Percentiles rank a stretch among this genome's conserved stretches.
Evolutionary conservation across 2,329 filamentous ascomycete species (phyloP).

Genomic region (Pseudogymnoascus destructans): DNA sequence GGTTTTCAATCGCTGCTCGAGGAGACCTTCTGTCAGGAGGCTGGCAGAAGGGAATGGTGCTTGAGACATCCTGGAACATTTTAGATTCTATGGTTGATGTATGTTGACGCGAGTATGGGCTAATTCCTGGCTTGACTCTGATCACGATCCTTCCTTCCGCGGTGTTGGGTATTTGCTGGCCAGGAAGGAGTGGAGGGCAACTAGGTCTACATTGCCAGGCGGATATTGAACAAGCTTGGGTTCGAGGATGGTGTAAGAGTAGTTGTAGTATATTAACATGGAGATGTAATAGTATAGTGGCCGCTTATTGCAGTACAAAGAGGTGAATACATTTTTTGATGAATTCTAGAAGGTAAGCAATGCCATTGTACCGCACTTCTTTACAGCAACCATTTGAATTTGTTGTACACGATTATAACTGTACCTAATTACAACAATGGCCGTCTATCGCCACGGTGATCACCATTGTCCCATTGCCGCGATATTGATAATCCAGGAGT

Average conservation of each 20-base stretch:
- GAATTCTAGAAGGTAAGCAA: background rate
- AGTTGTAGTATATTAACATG: background rate
- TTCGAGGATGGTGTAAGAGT: background rate
- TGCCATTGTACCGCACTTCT: background rate
- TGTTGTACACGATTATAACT: background rate
- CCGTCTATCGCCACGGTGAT: background rate
- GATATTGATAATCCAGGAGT: background rate
- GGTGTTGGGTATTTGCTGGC: background rate
- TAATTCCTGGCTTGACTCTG: background rate
- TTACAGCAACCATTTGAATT: background rate
- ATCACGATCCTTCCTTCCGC: background rate
- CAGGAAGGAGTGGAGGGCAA: background rate
- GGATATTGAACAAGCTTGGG: background rate
- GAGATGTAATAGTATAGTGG: background rate
- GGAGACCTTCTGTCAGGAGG: background rate
- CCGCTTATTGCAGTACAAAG: background rate
- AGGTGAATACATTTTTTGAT: background rate
- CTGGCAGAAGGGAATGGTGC: background rate
- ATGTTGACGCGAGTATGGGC: background rate
- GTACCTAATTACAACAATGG: background rate
- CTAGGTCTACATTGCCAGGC: background rate
- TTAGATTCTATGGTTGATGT: background rate
- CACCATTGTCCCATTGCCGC: background rate
- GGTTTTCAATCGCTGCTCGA: background rate
- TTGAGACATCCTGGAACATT: conserved; percentile 3